Conservation (phyloP, 192 early-diverging fungal species). For the Chytriomyces sp. region DNA sequence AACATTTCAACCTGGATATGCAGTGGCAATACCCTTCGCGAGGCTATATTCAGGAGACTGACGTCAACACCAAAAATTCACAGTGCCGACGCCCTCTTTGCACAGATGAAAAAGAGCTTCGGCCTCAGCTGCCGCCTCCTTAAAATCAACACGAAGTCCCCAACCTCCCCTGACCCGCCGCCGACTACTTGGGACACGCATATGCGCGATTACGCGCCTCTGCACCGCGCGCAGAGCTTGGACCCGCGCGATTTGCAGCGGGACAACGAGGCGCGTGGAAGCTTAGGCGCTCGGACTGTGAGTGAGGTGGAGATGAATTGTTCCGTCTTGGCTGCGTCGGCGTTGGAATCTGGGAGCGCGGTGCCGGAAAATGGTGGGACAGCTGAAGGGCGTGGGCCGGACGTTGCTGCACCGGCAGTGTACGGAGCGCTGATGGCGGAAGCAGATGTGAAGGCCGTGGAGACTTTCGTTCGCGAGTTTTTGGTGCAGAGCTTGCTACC, state of each 20-base stretch:
- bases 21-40: no score
- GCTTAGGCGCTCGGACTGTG: neutral
- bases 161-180: slow-evolving; percentile 23
- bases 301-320: slow-evolving; percentile 14
- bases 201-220: slow-evolving; percentile 44
- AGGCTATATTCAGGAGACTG: no score
- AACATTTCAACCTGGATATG: neutral
- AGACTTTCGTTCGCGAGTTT: slow-evolving; percentile 61
- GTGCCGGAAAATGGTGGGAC: neutral
- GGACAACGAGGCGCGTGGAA: neutral
- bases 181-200: slow-evolving; percentile 50
- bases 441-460: slow-evolving; percentile 54
- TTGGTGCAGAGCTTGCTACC: slow-evolving; percentile 78
- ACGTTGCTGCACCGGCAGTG: slow-evolving; percentile 20
- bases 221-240: slow-evolving; percentile 35
- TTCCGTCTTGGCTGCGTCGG: slow-evolving; percentile 3
- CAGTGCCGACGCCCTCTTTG: slow-evolving; percentile 63
- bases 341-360: neutral
- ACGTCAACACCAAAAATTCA: no score
- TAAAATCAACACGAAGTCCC: slow-evolving; percentile 58
- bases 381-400: neutral
- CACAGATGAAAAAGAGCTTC: slow-evolving; percentile 68
- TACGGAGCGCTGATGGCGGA: slow-evolving; percentile 18
- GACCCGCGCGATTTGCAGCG: neutral
- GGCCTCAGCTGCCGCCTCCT: slow-evolving; percentile 64